Percentiles rank a stretch among this genome's conserved stretches.
Evolutionary conservation across 306 rosid genomes (phyloP).

Genomic region (Acmispon strigosus): DNA sequence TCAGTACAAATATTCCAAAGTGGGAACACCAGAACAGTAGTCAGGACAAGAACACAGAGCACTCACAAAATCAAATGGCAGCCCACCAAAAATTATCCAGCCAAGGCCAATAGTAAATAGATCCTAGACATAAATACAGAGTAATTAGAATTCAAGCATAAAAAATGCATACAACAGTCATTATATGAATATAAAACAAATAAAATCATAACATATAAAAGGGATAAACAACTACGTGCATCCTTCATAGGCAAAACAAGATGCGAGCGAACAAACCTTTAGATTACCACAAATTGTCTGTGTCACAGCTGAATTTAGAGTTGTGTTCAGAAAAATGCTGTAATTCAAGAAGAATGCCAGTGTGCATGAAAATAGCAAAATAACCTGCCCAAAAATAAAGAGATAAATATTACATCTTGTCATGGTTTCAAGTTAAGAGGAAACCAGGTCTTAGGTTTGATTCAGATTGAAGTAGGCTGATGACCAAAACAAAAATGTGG

Average conservation of each 20-base stretch:
- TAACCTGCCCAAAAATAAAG: conserved; percentile 41
- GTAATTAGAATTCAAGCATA: background rate
- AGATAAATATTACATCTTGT: background rate
- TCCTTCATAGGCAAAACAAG: conserved; percentile 1
- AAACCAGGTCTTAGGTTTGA: background rate
- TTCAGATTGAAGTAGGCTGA: background rate
- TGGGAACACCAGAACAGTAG: background rate
- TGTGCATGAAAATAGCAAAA: conserved; percentile 72
- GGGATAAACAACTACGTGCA: background rate
- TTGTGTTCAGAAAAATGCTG: conserved; percentile 84
- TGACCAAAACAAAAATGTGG: background rate
- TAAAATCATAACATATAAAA: background rate
- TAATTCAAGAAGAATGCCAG: conserved; percentile 95
- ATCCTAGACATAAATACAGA: conserved; percentile 45
- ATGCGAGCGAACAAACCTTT: conserved; percentile 51
- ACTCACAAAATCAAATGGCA: conserved; percentile 59
- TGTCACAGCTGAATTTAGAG: conserved; percentile 85
- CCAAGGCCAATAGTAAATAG: conserved; percentile 86
- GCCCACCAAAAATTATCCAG: conserved; percentile 90
- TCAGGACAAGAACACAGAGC: conserved; percentile 1
- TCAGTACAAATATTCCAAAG: background rate
- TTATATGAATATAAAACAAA: no score
- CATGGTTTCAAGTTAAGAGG: background rate
- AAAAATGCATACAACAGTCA: background rate
- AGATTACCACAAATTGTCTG: conserved; percentile 94